Conservation (phyloP, 2,329 filamentous ascomycete genomes). For the Thielaviopsis euricoi region DNA sequence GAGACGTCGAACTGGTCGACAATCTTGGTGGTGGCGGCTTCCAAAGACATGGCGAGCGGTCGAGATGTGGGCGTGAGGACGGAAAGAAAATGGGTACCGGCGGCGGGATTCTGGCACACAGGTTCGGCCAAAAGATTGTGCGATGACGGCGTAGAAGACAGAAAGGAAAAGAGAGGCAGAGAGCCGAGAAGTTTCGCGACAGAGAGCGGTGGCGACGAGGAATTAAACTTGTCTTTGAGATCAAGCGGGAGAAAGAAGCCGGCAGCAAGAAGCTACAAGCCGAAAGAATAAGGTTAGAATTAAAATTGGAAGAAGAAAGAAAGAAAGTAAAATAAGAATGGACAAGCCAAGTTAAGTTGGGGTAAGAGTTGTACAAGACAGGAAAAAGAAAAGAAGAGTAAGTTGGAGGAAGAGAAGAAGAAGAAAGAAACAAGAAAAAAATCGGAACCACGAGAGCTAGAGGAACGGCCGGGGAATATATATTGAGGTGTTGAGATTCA, state of each 20-base stretch:
- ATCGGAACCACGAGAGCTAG: background rate
- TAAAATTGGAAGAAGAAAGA: background rate
- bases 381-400: conserved; percentile 24
- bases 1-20: conserved; percentile 75
- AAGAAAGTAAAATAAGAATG: background rate
- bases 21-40: conserved; percentile 60
- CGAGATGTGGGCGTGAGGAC: conserved; percentile 35
- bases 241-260: conserved; percentile 15
- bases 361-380: conserved; percentile 16
- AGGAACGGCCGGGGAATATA: background rate
- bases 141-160: conserved; percentile 14
- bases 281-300: background rate
- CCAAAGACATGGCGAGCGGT: conserved; percentile 43
- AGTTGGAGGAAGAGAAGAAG: conserved; percentile 18
- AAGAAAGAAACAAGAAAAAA: background rate
- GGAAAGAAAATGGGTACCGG: conserved; percentile 25
- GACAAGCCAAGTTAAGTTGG: conserved; percentile 10
- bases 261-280: conserved; percentile 13
- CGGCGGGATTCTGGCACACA: conserved; percentile 37
- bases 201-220: conserved; percentile 26
- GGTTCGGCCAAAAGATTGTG: conserved; percentile 23
- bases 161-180: conserved; percentile 11
- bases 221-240: conserved; percentile 17
- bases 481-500: background rate
- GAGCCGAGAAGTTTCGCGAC: conserved; percentile 20